Base-by-base conservation (phyloP, 2,329 filamentous ascomycete species). In the Taxawa tesnikishii region DNA sequence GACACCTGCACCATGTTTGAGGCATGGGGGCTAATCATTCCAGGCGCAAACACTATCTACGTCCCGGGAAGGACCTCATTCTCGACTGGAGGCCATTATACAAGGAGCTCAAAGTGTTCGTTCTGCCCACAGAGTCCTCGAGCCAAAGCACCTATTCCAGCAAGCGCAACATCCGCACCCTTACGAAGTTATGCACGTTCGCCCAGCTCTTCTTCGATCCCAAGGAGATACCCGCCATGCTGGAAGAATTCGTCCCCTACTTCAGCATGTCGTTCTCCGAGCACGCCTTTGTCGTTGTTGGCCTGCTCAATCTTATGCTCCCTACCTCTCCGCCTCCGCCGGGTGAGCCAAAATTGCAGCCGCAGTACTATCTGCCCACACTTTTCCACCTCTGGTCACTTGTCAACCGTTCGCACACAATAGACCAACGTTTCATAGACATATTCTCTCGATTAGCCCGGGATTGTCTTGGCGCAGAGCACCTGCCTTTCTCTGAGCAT, bases 351-450 rank as follows among this genome's bases (percentile, higher is more conserved):
- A 74, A 85, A 44, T 73, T 93, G n/a, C 77, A 85, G 44, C 88
- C 90, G 1, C 79, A 87, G 43, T 77, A 88, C 49, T 88, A 92
- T 48, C 63, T 96, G 21, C 90, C 90, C 3, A 94, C 88, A 1
- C 79, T 94, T 46, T 98, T 98, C 64, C 90, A 98, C 55, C 61
- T 96, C 2, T 98, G 90, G 90, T 90, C 87, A 2, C 67, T 96
- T 26, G 76, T 96, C 43, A 90, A 84, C 45, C 72, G 92, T 31
- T 96, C 88, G 1, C 90, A 83, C 55, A 70, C 76, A 3, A 80
- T 90, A 39, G 90, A 98, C 55, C 73, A 82, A 36, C 79, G 80
- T 40, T 87, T 93, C 48, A 72, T 96, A 41, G 90, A 98, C 56
- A 71, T 94, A 18, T 73, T 94, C 40, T 96, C 90, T 9, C 72